Evolutionary conservation across 2,329 filamentous ascomycete species (phyloP).

Genomic region (Pestalotiopsis sp.): DNA sequence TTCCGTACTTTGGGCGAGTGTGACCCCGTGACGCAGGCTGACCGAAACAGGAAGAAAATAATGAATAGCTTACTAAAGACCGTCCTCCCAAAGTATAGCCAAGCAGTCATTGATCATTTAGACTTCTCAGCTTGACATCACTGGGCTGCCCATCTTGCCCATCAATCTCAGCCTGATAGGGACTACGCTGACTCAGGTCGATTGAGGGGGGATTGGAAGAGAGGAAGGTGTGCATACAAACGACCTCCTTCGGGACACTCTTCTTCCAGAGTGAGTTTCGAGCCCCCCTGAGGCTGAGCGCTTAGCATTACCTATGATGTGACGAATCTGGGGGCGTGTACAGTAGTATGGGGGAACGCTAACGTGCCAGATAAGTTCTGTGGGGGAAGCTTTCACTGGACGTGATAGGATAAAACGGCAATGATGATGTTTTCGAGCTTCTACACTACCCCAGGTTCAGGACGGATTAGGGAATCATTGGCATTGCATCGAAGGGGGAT

Average conservation of each 20-base stretch:
- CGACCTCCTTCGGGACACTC: neutral
- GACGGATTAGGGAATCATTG: slow-evolving; percentile 14
- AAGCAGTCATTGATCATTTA: neutral
- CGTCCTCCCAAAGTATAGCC: neutral
- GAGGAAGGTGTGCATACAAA: neutral
- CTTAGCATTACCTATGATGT: neutral
- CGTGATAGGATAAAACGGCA: slow-evolving; percentile 20
- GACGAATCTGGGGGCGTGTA: slow-evolving; percentile 12
- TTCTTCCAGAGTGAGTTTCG: no score
- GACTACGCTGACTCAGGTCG: slow-evolving; percentile 1
- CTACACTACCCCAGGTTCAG: slow-evolving; percentile 28
- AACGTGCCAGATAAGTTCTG: slow-evolving; percentile 21
- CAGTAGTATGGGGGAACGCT: slow-evolving; percentile 6
- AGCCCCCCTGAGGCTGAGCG: neutral
- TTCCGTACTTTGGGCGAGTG: neutral
- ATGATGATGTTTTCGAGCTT: slow-evolving; percentile 16
- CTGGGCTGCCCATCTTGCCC: slow-evolving; percentile 1
- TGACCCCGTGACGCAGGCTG: neutral
- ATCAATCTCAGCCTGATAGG: neutral
- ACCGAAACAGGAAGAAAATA: neutral
- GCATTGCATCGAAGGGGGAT: neutral
- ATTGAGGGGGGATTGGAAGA: neutral
- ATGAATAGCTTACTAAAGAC: neutral
- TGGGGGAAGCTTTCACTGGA: slow-evolving; percentile 25
- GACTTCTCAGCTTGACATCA: slow-evolving; percentile 7